Percentiles rank a stretch among this genome's conserved stretches.
Conservation (phyloP, 768 basidiomycete genomes). For the Sistotremastrum suecicum region DNA sequence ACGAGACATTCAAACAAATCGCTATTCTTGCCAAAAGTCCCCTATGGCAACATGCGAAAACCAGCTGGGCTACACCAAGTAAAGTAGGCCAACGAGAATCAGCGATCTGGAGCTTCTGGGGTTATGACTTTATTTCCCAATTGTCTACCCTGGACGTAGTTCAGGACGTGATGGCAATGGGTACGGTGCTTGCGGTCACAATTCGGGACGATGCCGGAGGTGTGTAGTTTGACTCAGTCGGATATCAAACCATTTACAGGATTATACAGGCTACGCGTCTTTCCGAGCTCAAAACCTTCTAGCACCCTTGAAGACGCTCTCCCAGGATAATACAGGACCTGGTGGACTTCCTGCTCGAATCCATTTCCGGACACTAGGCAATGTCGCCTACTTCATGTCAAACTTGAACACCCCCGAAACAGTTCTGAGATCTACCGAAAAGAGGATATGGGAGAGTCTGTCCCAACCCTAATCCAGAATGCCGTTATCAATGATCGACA, state of each 20-base stretch:
- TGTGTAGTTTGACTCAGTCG: slow-evolving; percentile 14
- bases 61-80: slow-evolving; percentile 34
- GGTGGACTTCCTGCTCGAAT: slow-evolving; percentile 50
- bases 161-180: slow-evolving; percentile 73
- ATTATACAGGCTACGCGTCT: slow-evolving; percentile 31
- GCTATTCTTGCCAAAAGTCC: slow-evolving; percentile 33
- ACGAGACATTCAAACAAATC: slow-evolving; percentile 57
- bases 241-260: slow-evolving; percentile 1
- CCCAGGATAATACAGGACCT: slow-evolving; percentile 23
- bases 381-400: slow-evolving; percentile 87
- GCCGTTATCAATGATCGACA: not conserved
- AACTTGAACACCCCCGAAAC: slow-evolving; percentile 57
- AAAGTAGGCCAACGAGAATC: slow-evolving; percentile 7
- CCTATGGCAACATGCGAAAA: slow-evolving; percentile 45
- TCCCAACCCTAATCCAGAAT: not conserved
- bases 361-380: slow-evolving; percentile 79
- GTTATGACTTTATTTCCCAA: slow-evolving; percentile 47
- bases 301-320: slow-evolving; percentile 27
- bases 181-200: slow-evolving; percentile 73
- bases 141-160: slow-evolving; percentile 44
- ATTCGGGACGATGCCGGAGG: slow-evolving; percentile 43
- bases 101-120: slow-evolving; percentile 80
- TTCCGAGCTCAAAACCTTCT: slow-evolving; percentile 54
- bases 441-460: slow-evolving; percentile 37
- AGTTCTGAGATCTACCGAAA: slow-evolving; percentile 46